Conservation (phyloP, 345 rosid genomes). For the Passiflora organensis region DNA sequence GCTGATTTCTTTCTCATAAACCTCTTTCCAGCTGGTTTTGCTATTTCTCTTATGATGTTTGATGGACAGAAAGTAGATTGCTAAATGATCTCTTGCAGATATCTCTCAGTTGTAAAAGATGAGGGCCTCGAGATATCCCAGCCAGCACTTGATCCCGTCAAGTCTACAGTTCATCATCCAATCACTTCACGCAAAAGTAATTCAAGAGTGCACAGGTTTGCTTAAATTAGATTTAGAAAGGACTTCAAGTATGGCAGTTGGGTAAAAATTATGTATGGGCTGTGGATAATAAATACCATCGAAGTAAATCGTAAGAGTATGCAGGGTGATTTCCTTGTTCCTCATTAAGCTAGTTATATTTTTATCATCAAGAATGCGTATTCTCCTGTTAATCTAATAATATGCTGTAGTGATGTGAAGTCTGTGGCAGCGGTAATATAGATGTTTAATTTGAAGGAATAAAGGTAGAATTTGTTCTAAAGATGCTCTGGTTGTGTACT, state of each 20-base stretch:
- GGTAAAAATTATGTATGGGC: too few relatives aligned
- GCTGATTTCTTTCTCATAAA: too few relatives aligned
- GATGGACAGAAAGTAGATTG: too few relatives aligned
- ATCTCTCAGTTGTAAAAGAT: conserved; percentile 54
- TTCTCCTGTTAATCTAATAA: too few relatives aligned
- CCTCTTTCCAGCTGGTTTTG: too few relatives aligned
- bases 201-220: conserved; percentile 62
- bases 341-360: too few relatives aligned
- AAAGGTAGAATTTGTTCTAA: background rate
- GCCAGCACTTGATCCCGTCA: conserved; percentile 78
- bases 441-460: background rate
- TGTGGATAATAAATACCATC: too few relatives aligned
- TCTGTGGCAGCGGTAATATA: too few relatives aligned
- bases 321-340: too few relatives aligned
- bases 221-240: background rate
- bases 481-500: background rate
- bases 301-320: too few relatives aligned
- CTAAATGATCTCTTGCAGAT: conserved; percentile 30
- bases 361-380: background rate
- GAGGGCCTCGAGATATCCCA: conserved; percentile 93
- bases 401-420: background rate
- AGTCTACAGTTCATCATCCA: conserved; percentile 70
- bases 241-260: too few relatives aligned
- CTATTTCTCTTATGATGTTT: too few relatives aligned
- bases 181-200: conserved; percentile 60